A percentile compares a stretch with the other conserved stretches of the same genome.
Evolutionary conservation across 106 monocot genomes (phyloP).

Genomic region (Triglochin maritima): DNA sequence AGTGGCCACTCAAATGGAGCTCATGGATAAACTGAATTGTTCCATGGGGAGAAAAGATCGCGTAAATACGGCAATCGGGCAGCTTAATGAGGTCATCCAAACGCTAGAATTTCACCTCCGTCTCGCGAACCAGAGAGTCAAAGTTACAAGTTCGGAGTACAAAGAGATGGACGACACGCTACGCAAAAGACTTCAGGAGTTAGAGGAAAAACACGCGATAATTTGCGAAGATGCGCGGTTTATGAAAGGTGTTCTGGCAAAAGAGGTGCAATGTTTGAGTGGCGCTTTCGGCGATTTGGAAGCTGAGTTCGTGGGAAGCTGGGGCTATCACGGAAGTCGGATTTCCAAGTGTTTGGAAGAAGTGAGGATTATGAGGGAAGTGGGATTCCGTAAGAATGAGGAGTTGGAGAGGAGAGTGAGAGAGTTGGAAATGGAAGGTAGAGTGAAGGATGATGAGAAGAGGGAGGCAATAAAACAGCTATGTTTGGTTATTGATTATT

Average conservation of each 20-base stretch:
- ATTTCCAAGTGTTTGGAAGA: slow-evolving; percentile 17
- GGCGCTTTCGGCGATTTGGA: too few species aligned
- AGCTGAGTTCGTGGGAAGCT: too few species aligned
- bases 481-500: slow-evolving; percentile 56
- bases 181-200: slow-evolving; percentile 16
- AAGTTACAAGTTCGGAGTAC: slow-evolving; percentile 49
- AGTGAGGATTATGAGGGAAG: slow-evolving; percentile 6
- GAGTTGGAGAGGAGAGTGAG: slow-evolving; percentile 27
- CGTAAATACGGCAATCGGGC: slow-evolving; percentile 15
- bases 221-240: slow-evolving; percentile 20
- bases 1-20: background rate
- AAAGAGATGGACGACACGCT: slow-evolving; percentile 41
- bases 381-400: slow-evolving; percentile 6
- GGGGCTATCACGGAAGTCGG: slow-evolving; percentile 6
- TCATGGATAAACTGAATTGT: slow-evolving; percentile 26
- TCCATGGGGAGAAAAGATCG: slow-evolving; percentile 23
- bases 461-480: slow-evolving; percentile 66
- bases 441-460: slow-evolving; percentile 41
- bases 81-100: slow-evolving; percentile 28
- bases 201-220: slow-evolving; percentile 14
- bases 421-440: slow-evolving; percentile 7
- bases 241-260: slow-evolving; percentile 11
- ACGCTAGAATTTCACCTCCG: slow-evolving; percentile 48
- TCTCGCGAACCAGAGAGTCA: slow-evolving; percentile 55
- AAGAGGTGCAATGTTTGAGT: too few species aligned